Evolutionary conservation across 1,284 basidiomycete species (phyloP).

Genomic region (Marasmius oreades): DNA sequence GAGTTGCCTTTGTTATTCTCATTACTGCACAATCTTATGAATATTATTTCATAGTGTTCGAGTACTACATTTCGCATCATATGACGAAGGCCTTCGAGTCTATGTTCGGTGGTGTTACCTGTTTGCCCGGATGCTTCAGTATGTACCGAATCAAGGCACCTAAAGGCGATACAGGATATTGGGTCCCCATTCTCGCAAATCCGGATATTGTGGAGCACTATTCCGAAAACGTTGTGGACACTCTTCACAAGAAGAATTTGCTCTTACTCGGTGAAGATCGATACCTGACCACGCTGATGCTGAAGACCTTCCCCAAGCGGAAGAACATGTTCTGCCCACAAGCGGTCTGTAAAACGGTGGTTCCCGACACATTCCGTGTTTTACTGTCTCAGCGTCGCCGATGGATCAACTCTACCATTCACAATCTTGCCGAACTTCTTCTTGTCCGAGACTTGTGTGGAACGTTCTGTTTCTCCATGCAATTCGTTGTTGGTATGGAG

Average conservation of each 20-base stretch:
- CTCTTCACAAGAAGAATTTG: constrained; percentile 98
- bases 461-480: constrained; percentile 97
- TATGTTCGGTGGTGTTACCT: constrained; percentile 99
- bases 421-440: constrained; percentile 93
- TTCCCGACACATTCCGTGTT: constrained; percentile 93
- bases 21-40: constrained; percentile 11
- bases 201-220: constrained; percentile 98
- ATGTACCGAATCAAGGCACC: constrained; percentile 99
- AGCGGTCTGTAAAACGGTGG: constrained; percentile 97
- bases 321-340: constrained; percentile 99
- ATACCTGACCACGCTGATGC: constrained; percentile 92
- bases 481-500: constrained; percentile 98
- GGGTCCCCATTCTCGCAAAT: constrained; percentile 97
- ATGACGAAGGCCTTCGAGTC: constrained; percentile 99
- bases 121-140: constrained; percentile 98
- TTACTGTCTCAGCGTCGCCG: constrained; percentile 95
- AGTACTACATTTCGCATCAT: constrained; percentile 99
- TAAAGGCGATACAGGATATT: constrained; percentile 90
- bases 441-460: constrained; percentile 94
- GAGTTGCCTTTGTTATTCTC: constrained; percentile 24
- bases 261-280: constrained; percentile 98
- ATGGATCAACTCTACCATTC: constrained; percentile 99
- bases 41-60: constrained; percentile 70
- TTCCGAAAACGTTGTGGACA: constrained; percentile 96
- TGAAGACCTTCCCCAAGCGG: constrained; percentile 98